Base-by-base conservation (phyloP, 768 basidiomycete genomes). In the Amylocystis lapponica region DNA sequence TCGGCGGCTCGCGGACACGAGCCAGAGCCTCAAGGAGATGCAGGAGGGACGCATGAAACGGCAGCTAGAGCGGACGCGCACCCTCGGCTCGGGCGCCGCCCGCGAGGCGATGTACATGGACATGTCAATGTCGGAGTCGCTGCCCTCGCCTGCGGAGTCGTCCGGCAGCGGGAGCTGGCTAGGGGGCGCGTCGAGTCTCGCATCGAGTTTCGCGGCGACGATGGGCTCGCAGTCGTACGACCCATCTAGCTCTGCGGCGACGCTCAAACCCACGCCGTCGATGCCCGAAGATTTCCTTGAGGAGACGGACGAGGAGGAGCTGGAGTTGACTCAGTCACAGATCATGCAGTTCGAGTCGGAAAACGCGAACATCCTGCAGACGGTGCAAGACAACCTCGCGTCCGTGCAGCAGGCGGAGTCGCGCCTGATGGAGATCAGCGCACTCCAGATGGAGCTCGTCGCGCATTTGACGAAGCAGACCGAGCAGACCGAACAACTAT, bases 21-120 rank as follows among this genome's bases (percentile, higher is more conserved):
- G 88, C 52, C 81, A 89, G 55, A 71, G 59, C 13, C 84, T 95
- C 52, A 84, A 84, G 52, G 83, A 88, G 51, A 76, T 97, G 70
- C 96, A 99, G 64, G 95, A 97, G 63, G 91, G 95, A 61, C 83
- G 96, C 37, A 76, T 93, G 42, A 84, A 82, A 60, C 79, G 95
- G 4, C 87, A 95, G 56, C 65, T 86, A 46, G 96, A 98, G 60
- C 74, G 90, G 47, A 79, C 83, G 11, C 76, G 76, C 45, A 88
- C 86, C 1, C 74, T 98, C 10, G 94, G 92, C 4, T 86, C 87
- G 5, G 75, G 73, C n/a, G 86, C 83, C 19, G 73, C 78, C 29
- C 74, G 77, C 41, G 86, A 86, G 53, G 75, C 70, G 26, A 65
- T 76, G 48, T 63, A 65, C 56, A 66, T 78, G 47, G 45, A 44